Percentiles rank a stretch among this genome's conserved stretches.
phyloP scores from a whole-genome alignment of 116 monocot genomes.

The Posidonia oceanica region DNA sequence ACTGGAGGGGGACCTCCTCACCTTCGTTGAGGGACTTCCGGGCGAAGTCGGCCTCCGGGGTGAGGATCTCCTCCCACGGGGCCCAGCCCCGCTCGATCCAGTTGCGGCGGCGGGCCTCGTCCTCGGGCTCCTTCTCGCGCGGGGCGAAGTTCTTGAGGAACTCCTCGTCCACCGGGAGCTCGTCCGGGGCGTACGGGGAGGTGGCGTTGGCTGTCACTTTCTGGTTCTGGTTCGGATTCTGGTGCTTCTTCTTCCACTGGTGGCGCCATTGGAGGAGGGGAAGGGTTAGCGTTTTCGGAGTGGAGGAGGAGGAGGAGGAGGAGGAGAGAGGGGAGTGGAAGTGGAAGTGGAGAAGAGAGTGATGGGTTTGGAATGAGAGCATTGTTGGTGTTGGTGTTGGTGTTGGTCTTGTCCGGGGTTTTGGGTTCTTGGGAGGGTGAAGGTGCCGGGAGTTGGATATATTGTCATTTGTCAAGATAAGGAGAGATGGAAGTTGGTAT shows the following conservation, averaged over 20 bases:
- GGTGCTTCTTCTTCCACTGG: too few species aligned
- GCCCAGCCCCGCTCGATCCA: conserved; percentile 95
- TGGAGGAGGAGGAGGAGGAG: not conserved
- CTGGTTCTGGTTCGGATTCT: too few species aligned
- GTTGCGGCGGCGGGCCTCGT: conserved; percentile 61
- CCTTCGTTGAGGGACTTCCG: conserved; percentile 86
- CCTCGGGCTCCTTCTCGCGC: conserved; percentile 49
- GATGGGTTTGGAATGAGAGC: not conserved
- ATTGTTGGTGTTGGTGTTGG: not conserved
- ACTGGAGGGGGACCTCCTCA: conserved; percentile 74
- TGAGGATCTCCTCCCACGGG: conserved; percentile 92
- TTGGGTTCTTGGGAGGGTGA: not conserved
- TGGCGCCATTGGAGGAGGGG: not conserved
- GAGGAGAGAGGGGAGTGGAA: not conserved
- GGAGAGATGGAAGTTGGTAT: not conserved
- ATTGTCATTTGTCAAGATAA: not conserved
- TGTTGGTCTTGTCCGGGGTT: not conserved
- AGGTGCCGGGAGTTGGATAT: not conserved
- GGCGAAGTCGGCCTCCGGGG: conserved; percentile 89
- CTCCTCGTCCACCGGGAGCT: conserved; percentile 61
- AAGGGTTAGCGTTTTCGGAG: not conserved
- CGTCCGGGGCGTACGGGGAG: conserved; percentile 46
- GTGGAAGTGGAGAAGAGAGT: conserved; percentile 2
- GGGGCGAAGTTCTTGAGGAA: conserved; percentile 48
- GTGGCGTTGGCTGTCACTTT: not conserved